A percentile compares a stretch with the other conserved stretches of the same genome.
Conservation (phyloP, 1,284 basidiomycete genomes). For the Bjerkandera adusta region DNA sequence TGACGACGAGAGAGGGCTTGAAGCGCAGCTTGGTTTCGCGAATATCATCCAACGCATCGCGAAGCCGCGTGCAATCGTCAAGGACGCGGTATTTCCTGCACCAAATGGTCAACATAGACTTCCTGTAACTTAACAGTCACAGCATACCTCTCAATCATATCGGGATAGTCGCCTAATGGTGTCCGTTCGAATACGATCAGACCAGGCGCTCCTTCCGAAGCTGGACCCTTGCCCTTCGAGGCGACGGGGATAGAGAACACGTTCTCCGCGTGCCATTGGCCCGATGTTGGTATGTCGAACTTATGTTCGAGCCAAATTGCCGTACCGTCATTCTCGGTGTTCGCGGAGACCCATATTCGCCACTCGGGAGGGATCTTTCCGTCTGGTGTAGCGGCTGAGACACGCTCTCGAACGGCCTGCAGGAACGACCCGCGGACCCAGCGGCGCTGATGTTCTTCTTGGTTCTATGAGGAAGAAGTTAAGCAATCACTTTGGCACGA, state of each 20-base stretch:
- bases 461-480: conserved; percentile 45
- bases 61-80: conserved; percentile 67
- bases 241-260: conserved; percentile 54
- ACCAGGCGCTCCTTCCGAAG: conserved; percentile 49
- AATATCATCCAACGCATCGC: conserved; percentile 55
- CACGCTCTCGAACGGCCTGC: conserved; percentile 39
- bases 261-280: conserved; percentile 53
- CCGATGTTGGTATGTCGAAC: conserved; percentile 62
- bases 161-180: conserved; percentile 54
- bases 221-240: conserved; percentile 19
- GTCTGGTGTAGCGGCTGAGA: conserved; percentile 31
- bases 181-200: conserved; percentile 70
- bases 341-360: conserved; percentile 69
- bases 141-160: conserved; percentile 63
- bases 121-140: neutral
- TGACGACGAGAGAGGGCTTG: conserved; percentile 53
- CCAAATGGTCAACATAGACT: neutral
- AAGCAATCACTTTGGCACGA: conserved; percentile 5
- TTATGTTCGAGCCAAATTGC: conserved; percentile 77
- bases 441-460: conserved; percentile 61
- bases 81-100: conserved; percentile 65
- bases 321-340: conserved; percentile 66
- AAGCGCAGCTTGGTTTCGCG: conserved; percentile 46
- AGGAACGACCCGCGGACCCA: conserved; percentile 73
- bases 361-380: conserved; percentile 37